These are phyloP conservation scores for Plasmodium ovale DNA, from an alignment of 169 alveolate genomes.

Conservation along the genomic window DNA sequence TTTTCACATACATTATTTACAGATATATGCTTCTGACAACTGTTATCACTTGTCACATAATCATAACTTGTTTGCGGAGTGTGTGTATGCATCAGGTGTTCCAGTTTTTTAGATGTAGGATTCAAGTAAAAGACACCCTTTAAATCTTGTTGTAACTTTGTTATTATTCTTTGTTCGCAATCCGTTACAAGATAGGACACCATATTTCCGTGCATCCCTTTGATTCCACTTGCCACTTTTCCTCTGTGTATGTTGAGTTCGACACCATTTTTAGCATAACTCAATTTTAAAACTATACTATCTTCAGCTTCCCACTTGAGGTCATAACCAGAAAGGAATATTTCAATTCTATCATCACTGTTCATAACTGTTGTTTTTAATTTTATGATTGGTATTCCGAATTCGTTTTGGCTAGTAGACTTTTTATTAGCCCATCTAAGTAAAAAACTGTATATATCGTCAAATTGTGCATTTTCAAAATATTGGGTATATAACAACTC, in stretches of 20 bases:
- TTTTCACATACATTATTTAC: too few relatives aligned
- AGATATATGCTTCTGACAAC: conserved; percentile 23
- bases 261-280: conserved; percentile 13
- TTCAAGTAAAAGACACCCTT: conserved; percentile 70
- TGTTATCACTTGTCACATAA: neutral
- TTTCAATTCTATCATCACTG: conserved; percentile 41
- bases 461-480: conserved; percentile 47
- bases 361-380: conserved; percentile 41
- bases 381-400: conserved; percentile 68
- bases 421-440: conserved; percentile 57
- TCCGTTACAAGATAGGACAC: conserved; percentile 75
- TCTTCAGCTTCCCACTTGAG: conserved; percentile 74
- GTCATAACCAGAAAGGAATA: conserved; percentile 32
- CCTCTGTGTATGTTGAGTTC: conserved; percentile 74
- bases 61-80: conserved; percentile 30
- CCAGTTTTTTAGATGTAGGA: conserved; percentile 37
- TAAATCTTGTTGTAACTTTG: conserved; percentile 81
- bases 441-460: conserved; percentile 35
- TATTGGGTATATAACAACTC: conserved; percentile 27
- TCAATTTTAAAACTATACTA: conserved; percentile 49
- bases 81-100: conserved; percentile 39
- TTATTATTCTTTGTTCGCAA: conserved; percentile 77
- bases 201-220: conserved; percentile 75
- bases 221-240: conserved; percentile 75
- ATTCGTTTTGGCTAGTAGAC: conserved; percentile 29